Percentiles rank a stretch among this genome's conserved stretches.
Conservation (phyloP, 1,139 yeast genomes). For the Saccharomyces hybrid region DNA sequence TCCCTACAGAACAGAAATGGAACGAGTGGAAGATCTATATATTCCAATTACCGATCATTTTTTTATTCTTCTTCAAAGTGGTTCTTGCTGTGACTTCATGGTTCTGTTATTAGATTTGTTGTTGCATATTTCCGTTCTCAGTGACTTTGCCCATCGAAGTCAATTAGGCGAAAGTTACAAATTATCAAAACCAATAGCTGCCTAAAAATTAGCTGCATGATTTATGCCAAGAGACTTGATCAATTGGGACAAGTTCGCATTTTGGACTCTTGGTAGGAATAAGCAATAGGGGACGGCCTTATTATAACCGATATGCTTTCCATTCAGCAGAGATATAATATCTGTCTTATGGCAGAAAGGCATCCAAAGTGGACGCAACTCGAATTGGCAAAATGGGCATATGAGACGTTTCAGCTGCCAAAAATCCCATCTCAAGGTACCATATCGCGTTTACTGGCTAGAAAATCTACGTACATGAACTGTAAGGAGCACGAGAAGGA, state of each 20-base stretch:
- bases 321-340: constrained; percentile 56
- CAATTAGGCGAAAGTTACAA: not conserved
- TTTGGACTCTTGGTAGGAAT: not conserved
- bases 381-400: constrained; percentile 63
- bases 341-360: constrained; percentile 58
- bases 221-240: not conserved
- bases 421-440: constrained; percentile 63
- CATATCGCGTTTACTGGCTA: constrained; percentile 52
- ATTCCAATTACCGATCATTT: not conserved
- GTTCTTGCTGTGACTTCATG: not conserved
- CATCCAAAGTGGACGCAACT: constrained; percentile 62
- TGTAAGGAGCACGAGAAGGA: constrained; percentile 50
- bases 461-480: constrained; percentile 52
- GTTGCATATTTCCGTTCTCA: not conserved
- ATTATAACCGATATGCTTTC: constrained; percentile 19
- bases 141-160: constrained; percentile 1
- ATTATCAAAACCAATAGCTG: not conserved
- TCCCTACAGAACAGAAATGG: not conserved
- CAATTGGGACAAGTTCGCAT: not conserved
- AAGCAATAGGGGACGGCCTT: not conserved
- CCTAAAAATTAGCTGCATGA: not conserved
- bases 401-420: constrained; percentile 43
- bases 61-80: not conserved
- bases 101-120: not conserved
- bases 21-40: not conserved